Evolutionary conservation across 129 eudicot species (phyloP).

Genomic region (Arctium minus): DNA sequence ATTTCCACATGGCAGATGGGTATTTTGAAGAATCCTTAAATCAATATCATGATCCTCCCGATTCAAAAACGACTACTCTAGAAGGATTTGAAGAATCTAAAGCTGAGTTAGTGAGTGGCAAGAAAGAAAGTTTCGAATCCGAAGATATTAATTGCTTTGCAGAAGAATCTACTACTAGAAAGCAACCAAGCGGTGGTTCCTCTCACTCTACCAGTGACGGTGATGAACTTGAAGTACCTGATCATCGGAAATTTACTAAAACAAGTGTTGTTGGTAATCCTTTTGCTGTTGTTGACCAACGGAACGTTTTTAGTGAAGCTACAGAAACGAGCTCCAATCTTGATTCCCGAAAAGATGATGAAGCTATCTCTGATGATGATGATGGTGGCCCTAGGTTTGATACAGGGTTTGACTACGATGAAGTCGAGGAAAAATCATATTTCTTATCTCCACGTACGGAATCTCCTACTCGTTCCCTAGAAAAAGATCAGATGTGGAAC

Average conservation of each 20-base stretch:
- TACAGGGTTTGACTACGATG: constrained; percentile 51
- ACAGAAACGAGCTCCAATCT: constrained; percentile 16
- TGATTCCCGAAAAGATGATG: constrained; percentile 22
- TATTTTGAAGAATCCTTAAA: constrained; percentile 27
- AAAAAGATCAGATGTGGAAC: constrained; percentile 34
- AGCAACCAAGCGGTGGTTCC: constrained; percentile 28
- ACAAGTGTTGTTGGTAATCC: constrained; percentile 36
- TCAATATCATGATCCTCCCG: constrained; percentile 13
- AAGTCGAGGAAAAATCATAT: constrained; percentile 28
- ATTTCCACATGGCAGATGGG: constrained; percentile 24
- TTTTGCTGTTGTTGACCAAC: constrained; percentile 33
- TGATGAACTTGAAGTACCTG: constrained; percentile 26
- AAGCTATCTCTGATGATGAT: constrained; percentile 39
- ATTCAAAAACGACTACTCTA: constrained; percentile 13
- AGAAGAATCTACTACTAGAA: constrained; percentile 24
- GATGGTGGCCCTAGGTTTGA: constrained; percentile 41
- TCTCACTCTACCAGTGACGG: constrained; percentile 30
- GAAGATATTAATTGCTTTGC: constrained; percentile 34
- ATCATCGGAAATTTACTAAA: constrained; percentile 21
- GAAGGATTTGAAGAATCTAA: constrained; percentile 13
- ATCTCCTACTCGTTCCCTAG: constrained; percentile 23
- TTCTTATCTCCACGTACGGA: background rate
- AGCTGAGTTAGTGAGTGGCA: constrained; percentile 19
- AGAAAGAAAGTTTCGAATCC: constrained; percentile 16
- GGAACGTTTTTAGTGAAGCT: constrained; percentile 28